Base-by-base conservation (phyloP, 2,329 filamentous ascomycete species). In the Penicillium sp. region DNA sequence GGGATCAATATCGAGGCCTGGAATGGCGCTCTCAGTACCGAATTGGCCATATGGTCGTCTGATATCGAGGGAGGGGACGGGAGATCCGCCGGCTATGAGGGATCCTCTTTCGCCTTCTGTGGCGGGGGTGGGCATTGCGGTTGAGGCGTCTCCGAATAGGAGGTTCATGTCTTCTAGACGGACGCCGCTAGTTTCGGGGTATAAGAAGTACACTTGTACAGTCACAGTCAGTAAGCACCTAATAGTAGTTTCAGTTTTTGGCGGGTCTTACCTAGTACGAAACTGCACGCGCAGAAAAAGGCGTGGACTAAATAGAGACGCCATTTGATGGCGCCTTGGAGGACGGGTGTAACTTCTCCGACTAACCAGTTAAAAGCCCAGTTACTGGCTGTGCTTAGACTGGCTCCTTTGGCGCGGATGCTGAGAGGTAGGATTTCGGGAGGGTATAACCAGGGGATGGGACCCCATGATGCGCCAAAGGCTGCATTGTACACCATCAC, bases 361-460 rank as follows among this genome's bases (percentile, higher is more conserved):
- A 97, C 94, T 23, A 97, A 80, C 90, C 92, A 99, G 76, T 99
- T 99, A 76, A 94, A 96, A 1, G 93, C 92, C 94, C 94, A 99
- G 71, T 99, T 99, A 28, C 92, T 88, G 16, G 94, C 94, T 1
- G 94, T 97, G 56, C 93, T 97, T 71, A 99, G 77, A 82, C 92
- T 96, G 50, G 94, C 93, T 57, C 94, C 94, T 81, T 97, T 97
- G 56, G 93, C 96, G 67, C 94, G 88, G 71, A 97, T 97, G 79
- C 92, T 97, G 56, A 99, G 81, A 4, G 94, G 94, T 39, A 99
- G 81, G 77, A 99, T 99, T 81, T 99, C 94, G n/a, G 94, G 94
- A 13, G 94, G 94, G 73, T 97, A 97, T 14, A 99, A 80, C 94
- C 94, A 99, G 8, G 94, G 94, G 58, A 99, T 96, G 1, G 94